Evolutionary conservation across 1,284 basidiomycete species (phyloP).

Genomic region (Anthracocystis setariae): DNA sequence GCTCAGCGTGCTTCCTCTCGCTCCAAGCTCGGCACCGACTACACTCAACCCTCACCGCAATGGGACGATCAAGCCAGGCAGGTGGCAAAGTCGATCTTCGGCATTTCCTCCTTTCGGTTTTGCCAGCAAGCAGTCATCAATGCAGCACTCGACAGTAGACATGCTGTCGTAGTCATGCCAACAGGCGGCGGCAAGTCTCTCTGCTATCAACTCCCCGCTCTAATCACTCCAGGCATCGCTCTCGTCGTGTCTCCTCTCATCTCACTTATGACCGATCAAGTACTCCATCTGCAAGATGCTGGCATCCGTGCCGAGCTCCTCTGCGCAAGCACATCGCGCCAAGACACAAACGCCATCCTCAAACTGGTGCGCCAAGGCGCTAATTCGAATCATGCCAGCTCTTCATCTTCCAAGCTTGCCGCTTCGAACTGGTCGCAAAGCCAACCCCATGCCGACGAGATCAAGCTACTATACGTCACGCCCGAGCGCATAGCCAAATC

Average conservation of each 20-base stretch:
- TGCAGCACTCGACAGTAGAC: constrained; percentile 82
- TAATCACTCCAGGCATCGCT: constrained; percentile 81
- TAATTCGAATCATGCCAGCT: not conserved
- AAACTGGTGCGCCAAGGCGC: constrained; percentile 33
- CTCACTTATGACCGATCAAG: constrained; percentile 68
- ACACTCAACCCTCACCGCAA: constrained; percentile 29
- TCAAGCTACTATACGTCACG: constrained; percentile 66
- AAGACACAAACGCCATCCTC: constrained; percentile 50
- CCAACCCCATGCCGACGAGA: constrained; percentile 31
- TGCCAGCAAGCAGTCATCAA: constrained; percentile 80
- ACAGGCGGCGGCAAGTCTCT: constrained; percentile 81
- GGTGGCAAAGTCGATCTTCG: constrained; percentile 72
- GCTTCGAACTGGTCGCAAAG: not conserved
- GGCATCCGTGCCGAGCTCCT: constrained; percentile 56
- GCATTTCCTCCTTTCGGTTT: constrained; percentile 74
- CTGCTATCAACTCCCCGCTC: constrained; percentile 88
- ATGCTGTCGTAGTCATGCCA: constrained; percentile 87
- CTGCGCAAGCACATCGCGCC: constrained; percentile 38
- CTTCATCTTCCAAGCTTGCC: constrained; percentile 1
- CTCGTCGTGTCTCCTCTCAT: constrained; percentile 77
- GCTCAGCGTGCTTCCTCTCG: constrained; percentile 1
- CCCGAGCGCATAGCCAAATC: constrained; percentile 78
- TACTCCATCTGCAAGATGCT: constrained; percentile 55
- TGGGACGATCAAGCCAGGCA: constrained; percentile 69
- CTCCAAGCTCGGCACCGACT: constrained; percentile 33